phyloP scores from a whole-genome alignment of 257 asterid species.

The Ballota nigra region DNA sequence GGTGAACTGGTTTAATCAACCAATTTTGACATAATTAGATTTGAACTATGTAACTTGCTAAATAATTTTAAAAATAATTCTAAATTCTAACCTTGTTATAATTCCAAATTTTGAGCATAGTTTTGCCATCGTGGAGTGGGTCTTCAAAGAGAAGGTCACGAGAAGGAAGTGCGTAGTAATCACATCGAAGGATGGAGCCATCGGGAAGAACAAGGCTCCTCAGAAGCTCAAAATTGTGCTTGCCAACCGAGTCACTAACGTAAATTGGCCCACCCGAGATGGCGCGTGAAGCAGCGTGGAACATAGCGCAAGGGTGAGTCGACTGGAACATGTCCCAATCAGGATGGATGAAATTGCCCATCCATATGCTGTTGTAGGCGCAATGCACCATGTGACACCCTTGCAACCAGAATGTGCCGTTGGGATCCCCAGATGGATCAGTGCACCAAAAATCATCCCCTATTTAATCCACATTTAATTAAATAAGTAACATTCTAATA shows the following conservation, averaged over 20 bases:
- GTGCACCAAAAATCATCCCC: conserved; percentile 99
- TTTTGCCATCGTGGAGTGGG: conserved; percentile 80
- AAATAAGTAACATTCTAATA: too few relatives aligned
- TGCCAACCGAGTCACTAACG: conserved; percentile 73
- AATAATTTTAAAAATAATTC: not conserved
- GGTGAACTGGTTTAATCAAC: conserved; percentile 45
- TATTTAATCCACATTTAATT: not conserved
- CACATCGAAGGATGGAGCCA: conserved; percentile 77
- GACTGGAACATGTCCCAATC: conserved; percentile 99
- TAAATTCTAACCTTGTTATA: conserved; percentile 59
- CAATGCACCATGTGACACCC: conserved; percentile 99
- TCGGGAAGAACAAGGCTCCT: conserved; percentile 71
- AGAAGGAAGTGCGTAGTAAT: conserved; percentile 71
- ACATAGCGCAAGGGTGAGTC: conserved; percentile 88
- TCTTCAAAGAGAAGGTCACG: conserved; percentile 85
- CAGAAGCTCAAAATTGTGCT: conserved; percentile 73
- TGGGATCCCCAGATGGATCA: conserved; percentile 90
- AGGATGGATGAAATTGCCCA: conserved; percentile 94
- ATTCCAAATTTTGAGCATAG: conserved; percentile 93
- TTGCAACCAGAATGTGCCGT: conserved; percentile 92
- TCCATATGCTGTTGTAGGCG: conserved; percentile 94
- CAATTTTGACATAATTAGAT: not conserved
- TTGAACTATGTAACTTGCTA: not conserved
- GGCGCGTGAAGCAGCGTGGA: conserved; percentile 95
- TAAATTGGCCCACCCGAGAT: conserved; percentile 97